These are phyloP conservation scores for Microdochium bolleyi DNA, from an alignment of 2,329 filamentous ascomycete species.

Conservation along the genomic window DNA sequence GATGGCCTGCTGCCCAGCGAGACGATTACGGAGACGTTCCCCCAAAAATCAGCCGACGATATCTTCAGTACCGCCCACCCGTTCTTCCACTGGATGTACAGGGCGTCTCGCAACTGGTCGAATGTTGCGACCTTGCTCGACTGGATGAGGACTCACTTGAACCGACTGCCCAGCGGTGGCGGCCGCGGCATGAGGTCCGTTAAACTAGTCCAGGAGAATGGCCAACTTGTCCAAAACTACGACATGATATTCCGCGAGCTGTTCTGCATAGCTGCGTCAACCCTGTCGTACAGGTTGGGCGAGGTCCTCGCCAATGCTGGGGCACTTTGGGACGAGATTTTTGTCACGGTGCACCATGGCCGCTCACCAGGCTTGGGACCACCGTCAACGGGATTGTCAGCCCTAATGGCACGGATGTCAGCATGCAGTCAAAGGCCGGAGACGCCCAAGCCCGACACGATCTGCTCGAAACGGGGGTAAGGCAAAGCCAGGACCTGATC, in stretches of 20 bases:
- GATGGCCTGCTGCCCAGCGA: constrained; percentile 45
- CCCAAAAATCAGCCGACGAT: constrained; percentile 53
- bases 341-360: neutral
- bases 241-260: constrained; percentile 57
- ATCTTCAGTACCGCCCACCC: constrained; percentile 56
- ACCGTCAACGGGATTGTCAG: neutral
- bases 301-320: neutral
- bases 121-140: constrained; percentile 49
- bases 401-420: neutral
- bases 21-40: constrained; percentile 56
- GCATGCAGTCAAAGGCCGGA: neutral
- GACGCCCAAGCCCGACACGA: no score
- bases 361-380: no score
- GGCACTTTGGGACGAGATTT: neutral
- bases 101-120: constrained; percentile 54
- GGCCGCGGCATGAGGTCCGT: constrained; percentile 11
- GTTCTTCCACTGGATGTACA: constrained; percentile 61
- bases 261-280: constrained; percentile 53
- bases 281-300: neutral
- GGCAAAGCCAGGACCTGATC: no score
- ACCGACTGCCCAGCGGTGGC: constrained; percentile 21
- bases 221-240: constrained; percentile 44
- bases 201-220: constrained; percentile 24
- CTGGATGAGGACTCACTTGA: constrained; percentile 52
- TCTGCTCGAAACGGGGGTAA: no score